Percentiles rank a stretch among this genome's conserved stretches.
Conservation (phyloP, 1,284 basidiomycete species). For the Grifola frondosa region DNA sequence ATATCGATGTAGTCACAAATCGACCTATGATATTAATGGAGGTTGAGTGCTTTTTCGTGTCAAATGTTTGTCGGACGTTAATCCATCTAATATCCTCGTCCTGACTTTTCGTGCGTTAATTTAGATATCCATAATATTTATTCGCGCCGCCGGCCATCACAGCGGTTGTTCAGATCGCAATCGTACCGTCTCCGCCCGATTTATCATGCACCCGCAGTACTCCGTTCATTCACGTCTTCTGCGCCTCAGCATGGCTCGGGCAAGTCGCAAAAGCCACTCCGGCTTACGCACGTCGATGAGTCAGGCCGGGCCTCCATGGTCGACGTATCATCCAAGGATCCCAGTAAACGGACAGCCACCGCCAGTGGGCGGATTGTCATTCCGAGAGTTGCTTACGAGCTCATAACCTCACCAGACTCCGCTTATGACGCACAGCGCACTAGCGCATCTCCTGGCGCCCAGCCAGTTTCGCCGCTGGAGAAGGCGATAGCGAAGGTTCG, state of each 20-base stretch:
- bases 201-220: too few species aligned
- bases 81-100: slow-evolving; percentile 16
- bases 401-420: slow-evolving; percentile 46
- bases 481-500: slow-evolving; percentile 48
- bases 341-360: slow-evolving; percentile 72
- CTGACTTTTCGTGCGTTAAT: slow-evolving; percentile 13
- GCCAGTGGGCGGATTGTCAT: slow-evolving; percentile 79
- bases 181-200: slow-evolving; percentile 6
- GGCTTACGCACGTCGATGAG: slow-evolving; percentile 71
- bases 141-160: slow-evolving; percentile 19
- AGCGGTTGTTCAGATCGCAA: slow-evolving; percentile 13
- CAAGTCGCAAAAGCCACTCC: slow-evolving; percentile 11
- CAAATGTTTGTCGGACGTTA: slow-evolving; percentile 24
- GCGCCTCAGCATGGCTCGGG: not conserved
- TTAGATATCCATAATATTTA: slow-evolving; percentile 19
- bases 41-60: slow-evolving; percentile 57
- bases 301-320: slow-evolving; percentile 78
- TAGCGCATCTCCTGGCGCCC: not conserved
- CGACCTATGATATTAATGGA: slow-evolving; percentile 91
- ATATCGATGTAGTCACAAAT: slow-evolving; percentile 74
- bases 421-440: not conserved
- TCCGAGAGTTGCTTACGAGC: slow-evolving; percentile 59
- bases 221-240: too few species aligned
- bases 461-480: slow-evolving; percentile 20
- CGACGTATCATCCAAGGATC: slow-evolving; percentile 65